Evolutionary conservation across 2,329 filamentous ascomycete species (phyloP).

Genomic region (Ophioceras dolichostomum): DNA sequence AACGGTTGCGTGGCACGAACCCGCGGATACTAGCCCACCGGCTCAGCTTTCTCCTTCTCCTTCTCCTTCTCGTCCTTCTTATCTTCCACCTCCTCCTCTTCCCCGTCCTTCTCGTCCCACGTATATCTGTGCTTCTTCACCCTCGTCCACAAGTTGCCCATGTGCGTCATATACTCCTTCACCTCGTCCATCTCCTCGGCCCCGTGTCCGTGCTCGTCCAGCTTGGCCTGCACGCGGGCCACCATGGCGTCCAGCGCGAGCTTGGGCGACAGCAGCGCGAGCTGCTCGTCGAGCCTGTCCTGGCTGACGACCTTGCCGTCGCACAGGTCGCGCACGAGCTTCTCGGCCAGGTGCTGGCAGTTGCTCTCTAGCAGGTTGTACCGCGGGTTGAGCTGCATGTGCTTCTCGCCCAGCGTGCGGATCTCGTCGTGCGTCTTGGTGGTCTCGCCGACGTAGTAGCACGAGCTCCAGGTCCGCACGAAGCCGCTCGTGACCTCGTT

Average conservation of each 20-base stretch:
- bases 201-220: constrained; percentile 12
- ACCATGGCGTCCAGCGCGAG: constrained; percentile 18
- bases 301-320: constrained; percentile 17
- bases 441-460: constrained; percentile 19
- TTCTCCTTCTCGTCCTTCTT: too few relatives aligned
- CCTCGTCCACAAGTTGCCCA: constrained; percentile 9
- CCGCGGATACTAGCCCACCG: too few relatives aligned
- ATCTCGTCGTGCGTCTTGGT: constrained; percentile 17
- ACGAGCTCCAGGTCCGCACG: constrained; percentile 17
- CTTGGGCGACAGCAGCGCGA: constrained; percentile 14
- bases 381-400: constrained; percentile 12
- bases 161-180: constrained; percentile 11
- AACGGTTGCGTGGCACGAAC: too few relatives aligned
- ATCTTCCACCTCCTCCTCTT: too few relatives aligned
- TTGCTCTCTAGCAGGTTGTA: constrained; percentile 18
- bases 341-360: constrained; percentile 19
- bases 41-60: too few relatives aligned
- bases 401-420: constrained; percentile 2
- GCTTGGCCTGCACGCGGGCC: constrained; percentile 11
- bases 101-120: not conserved
- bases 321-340: constrained; percentile 16
- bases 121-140: constrained; percentile 1
- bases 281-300: constrained; percentile 17
- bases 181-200: constrained; percentile 7
- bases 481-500: constrained; percentile 7